Evolutionary conservation across 1,284 basidiomycete genomes (phyloP).

Genomic region (Microbotryomycetes sp.): DNA sequence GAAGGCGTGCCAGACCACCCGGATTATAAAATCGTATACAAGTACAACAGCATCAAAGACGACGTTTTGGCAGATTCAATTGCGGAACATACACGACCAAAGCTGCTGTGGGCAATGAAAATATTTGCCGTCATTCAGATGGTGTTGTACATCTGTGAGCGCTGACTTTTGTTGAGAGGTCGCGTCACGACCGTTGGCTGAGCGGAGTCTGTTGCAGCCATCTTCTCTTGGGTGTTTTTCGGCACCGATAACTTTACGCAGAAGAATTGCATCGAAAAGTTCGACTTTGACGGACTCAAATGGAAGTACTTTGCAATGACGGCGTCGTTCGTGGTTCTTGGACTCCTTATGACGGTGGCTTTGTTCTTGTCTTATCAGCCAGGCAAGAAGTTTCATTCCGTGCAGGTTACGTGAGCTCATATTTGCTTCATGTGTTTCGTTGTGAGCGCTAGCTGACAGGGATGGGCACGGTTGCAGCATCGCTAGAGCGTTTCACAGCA

Average conservation of each 20-base stretch:
- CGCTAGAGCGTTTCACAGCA: not conserved
- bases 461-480: no score
- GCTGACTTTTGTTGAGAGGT: no score
- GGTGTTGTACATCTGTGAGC: constrained; percentile 4
- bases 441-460: no score
- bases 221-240: constrained; percentile 11
- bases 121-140: constrained; percentile 8
- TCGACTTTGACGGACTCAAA: constrained; percentile 1
- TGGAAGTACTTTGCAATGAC: not conserved
- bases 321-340: not conserved
- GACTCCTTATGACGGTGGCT: not conserved
- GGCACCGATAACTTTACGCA: not conserved
- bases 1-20: not conserved
- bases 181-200: no score
- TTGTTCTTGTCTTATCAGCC: not conserved
- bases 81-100: not conserved
- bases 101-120: not conserved
- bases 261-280: constrained; percentile 5
- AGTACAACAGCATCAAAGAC: not conserved
- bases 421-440: not conserved
- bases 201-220: not conserved
- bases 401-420: not conserved
- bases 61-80: not conserved
- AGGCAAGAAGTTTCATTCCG: not conserved
- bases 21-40: not conserved